phyloP scores from a whole-genome alignment of 768 basidiomycete species.

The Favolaschia claudopus region DNA sequence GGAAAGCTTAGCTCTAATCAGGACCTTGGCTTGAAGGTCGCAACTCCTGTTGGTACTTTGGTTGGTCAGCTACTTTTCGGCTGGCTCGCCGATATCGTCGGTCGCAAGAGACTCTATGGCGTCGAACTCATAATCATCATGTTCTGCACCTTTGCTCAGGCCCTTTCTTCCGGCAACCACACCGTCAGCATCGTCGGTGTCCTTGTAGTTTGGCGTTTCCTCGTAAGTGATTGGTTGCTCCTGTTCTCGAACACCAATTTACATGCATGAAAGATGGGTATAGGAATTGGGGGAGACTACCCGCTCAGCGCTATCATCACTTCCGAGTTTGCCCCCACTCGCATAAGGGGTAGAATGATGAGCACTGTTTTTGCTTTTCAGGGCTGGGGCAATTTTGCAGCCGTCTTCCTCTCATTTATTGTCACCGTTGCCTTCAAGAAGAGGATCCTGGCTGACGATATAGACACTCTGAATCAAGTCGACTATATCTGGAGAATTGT shows the following conservation, averaged over 20 bases:
- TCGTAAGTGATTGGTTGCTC: conserved; percentile 44
- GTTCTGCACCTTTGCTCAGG: conserved; percentile 79
- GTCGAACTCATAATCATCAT: conserved; percentile 85
- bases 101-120: conserved; percentile 86
- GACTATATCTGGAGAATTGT: conserved; percentile 88
- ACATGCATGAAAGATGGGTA: conserved; percentile 61
- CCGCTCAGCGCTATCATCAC: conserved; percentile 87
- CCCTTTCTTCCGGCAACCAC: conserved; percentile 71
- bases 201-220: conserved; percentile 85
- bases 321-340: conserved; percentile 85
- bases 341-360: conserved; percentile 86
- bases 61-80: conserved; percentile 82
- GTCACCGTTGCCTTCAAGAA: conserved; percentile 74
- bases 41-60: conserved; percentile 78
- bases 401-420: conserved; percentile 71
- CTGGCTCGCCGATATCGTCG: conserved; percentile 79
- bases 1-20: conserved; percentile 62
- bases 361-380: conserved; percentile 87
- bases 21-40: conserved; percentile 79
- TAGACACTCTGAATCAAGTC: conserved; percentile 53
- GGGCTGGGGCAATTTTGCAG: conserved; percentile 86
- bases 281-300: conserved; percentile 92
- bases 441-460: conserved; percentile 51
- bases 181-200: conserved; percentile 78
- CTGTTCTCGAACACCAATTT: background rate